Percentiles rank a stretch among this genome's conserved stretches.
These are phyloP conservation scores for Hypericum perforatum DNA, from an alignment of 345 rosid species.

Conservation along the genomic window DNA sequence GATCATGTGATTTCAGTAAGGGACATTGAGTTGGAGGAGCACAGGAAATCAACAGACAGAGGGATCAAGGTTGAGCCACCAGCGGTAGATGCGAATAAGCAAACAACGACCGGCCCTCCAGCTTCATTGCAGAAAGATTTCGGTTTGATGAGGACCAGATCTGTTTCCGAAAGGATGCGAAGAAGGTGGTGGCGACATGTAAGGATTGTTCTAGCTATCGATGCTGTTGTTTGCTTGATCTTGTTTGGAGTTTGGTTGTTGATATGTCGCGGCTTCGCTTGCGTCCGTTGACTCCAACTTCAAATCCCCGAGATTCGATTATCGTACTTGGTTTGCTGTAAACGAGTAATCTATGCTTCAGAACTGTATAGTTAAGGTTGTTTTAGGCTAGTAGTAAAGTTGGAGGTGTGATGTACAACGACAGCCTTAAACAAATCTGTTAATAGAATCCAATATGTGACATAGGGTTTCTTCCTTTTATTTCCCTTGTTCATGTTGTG, in stretches of 20 bases:
- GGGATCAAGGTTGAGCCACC: conserved; percentile 30
- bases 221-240: conserved; percentile 58
- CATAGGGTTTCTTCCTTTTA: too few relatives aligned
- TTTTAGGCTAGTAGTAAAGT: too few relatives aligned
- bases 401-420: too few relatives aligned
- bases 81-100: conserved; percentile 28
- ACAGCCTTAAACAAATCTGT: too few relatives aligned
- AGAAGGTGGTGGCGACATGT: conserved; percentile 74
- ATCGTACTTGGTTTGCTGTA: too few relatives aligned
- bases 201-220: conserved; percentile 59
- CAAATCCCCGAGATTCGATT: too few relatives aligned
- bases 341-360: too few relatives aligned
- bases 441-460: too few relatives aligned
- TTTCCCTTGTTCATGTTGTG: too few relatives aligned
- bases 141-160: conserved; percentile 50
- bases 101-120: conserved; percentile 31
- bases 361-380: too few relatives aligned
- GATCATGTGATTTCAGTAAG: conserved; percentile 50
- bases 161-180: conserved; percentile 41
- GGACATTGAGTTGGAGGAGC: conserved; percentile 60
- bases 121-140: conserved; percentile 47
- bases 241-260: conserved; percentile 61
- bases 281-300: conserved; percentile 21
- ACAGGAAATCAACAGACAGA: conserved; percentile 44
- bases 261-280: conserved; percentile 45